Percentiles rank a stretch among this genome's conserved stretches.
Conservation (phyloP, 2,329 filamentous ascomycete genomes). For the Pseudogymnoascus sp. region DNA sequence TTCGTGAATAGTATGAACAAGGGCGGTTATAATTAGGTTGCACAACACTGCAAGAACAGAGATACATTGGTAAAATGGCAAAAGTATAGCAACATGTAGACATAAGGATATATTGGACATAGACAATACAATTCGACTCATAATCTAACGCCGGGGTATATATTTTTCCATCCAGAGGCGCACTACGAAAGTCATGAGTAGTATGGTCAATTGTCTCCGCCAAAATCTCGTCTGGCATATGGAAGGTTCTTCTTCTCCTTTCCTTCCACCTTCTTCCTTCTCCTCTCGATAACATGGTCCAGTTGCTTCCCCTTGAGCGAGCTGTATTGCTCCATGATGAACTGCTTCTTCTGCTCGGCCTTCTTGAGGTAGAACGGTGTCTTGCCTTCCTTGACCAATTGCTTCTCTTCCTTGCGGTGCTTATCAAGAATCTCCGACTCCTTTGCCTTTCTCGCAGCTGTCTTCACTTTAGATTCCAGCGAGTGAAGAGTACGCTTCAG, state of each 20-base stretch:
- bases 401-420: conserved; percentile 76
- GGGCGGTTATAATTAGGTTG: conserved; percentile 15
- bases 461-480: conserved; percentile 69
- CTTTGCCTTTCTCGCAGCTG: conserved; percentile 59
- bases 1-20: conserved; percentile 46
- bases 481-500: conserved; percentile 66
- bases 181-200: background rate
- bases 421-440: conserved; percentile 60
- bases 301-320: conserved; percentile 79
- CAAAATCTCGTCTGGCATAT: conserved; percentile 27
- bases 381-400: conserved; percentile 79
- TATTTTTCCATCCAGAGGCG: background rate
- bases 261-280: conserved; percentile 77
- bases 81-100: background rate
- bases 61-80: background rate
- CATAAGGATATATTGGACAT: conserved; percentile 5
- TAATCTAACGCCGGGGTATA: conserved; percentile 6
- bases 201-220: background rate
- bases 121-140: conserved; percentile 8
- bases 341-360: conserved; percentile 80
- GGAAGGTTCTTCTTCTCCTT: conserved; percentile 78
- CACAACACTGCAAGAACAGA: background rate
- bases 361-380: conserved; percentile 89
- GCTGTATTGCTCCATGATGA: conserved; percentile 70
- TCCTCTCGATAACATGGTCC: conserved; percentile 74